Percentiles rank a stretch among this genome's conserved stretches.
These are phyloP conservation scores for Dipodascopsis tothii DNA, from an alignment of 805 yeast species.

Conservation along the genomic window DNA sequence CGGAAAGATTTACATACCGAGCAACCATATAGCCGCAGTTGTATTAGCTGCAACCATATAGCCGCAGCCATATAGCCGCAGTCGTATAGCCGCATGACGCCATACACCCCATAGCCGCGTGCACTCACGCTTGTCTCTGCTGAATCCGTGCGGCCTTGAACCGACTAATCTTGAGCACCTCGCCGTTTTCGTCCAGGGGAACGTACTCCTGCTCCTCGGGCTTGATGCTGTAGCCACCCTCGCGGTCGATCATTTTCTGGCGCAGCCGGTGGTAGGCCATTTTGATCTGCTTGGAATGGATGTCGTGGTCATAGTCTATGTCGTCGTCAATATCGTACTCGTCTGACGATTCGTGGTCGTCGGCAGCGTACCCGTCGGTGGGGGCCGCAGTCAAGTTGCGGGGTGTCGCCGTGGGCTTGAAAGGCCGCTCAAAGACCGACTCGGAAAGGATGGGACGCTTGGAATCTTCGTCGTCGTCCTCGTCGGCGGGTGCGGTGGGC, in stretches of 20 bases:
- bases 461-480: conserved; percentile 3
- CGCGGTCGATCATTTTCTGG: conserved; percentile 28
- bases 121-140: no score
- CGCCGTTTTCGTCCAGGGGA: conserved; percentile 56
- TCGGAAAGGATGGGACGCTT: conserved; percentile 14
- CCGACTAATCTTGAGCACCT: conserved; percentile 49
- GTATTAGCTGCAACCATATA: no score
- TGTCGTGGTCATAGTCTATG: conserved; percentile 20
- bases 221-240: conserved; percentile 32
- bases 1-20: no score
- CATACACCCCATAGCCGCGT: no score
- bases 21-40: no score
- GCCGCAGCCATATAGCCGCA: no score
- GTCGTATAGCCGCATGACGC: no score
- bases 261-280: conserved; percentile 32
- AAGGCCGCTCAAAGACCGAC: conserved; percentile 14
- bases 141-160: conserved; percentile 54
- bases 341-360: not conserved
- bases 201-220: conserved; percentile 49
- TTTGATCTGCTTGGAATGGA: conserved; percentile 24
- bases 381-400: not conserved
- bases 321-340: conserved; percentile 12
- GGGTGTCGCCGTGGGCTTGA: conserved; percentile 1
- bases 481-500: conserved; percentile 2
- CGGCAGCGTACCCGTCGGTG: not conserved